Percentiles rank a stretch among this genome's conserved stretches.
phyloP scores from a whole-genome alignment of 2,329 filamentous ascomycete genomes.

The Penicillium freii region DNA sequence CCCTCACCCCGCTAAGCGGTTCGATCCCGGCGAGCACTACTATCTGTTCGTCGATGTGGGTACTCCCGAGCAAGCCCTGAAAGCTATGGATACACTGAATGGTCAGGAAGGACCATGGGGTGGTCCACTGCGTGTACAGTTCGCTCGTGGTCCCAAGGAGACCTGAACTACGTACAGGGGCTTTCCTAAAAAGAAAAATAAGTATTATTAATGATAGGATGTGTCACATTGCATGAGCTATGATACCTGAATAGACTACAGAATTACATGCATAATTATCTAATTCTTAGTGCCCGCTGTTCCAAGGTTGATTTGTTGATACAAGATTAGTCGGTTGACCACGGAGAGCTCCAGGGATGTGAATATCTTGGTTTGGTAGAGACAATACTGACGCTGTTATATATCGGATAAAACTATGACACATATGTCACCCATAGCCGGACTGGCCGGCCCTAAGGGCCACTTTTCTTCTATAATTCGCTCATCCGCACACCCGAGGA shows the following conservation, averaged over 20 bases:
- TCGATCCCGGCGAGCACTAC: constrained; percentile 57
- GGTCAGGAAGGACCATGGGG: constrained; percentile 44
- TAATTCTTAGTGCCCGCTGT: neutral
- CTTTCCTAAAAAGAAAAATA: neutral
- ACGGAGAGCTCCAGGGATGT: neutral
- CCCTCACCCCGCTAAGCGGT: constrained; percentile 55
- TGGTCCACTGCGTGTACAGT: constrained; percentile 39
- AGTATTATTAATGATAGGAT: constrained; percentile 8
- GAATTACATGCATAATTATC: neutral
- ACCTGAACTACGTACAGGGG: neutral
- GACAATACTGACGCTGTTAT: neutral
- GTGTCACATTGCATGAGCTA: constrained; percentile 8
- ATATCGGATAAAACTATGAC: neutral
- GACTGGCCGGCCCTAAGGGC: neutral
- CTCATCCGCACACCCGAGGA: neutral
- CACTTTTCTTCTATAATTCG: neutral
- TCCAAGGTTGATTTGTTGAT: neutral
- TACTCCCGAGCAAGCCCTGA: constrained; percentile 53
- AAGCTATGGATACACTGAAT: constrained; percentile 49
- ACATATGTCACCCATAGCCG: neutral
- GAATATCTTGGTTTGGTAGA: neutral
- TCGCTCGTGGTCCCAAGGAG: constrained; percentile 38
- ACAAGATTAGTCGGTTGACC: neutral
- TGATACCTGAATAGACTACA: constrained; percentile 5
- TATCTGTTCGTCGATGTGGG: constrained; percentile 66